Conservation (phyloP, 495 filamentous ascomycete genomes). For the Glutinoglossum americanum region DNA sequence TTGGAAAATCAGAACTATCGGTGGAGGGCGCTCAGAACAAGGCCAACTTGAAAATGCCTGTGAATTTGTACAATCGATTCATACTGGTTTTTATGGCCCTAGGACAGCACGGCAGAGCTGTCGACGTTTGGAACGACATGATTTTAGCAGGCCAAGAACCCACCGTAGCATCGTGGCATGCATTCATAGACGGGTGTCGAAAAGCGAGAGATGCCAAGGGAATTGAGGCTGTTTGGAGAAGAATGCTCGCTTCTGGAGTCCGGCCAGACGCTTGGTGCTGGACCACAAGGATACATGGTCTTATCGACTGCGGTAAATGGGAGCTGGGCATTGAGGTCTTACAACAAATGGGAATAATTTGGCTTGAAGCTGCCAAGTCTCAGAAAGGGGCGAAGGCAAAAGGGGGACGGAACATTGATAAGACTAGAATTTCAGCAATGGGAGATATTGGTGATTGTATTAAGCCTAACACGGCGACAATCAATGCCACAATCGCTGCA, state of each 20-base stretch:
- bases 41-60: neutral
- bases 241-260: slow-evolving; percentile 26
- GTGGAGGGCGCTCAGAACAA: neutral
- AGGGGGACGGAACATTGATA: slow-evolving; percentile 2
- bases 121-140: slow-evolving; percentile 39
- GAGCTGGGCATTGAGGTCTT: slow-evolving; percentile 31
- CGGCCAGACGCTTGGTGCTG: slow-evolving; percentile 34
- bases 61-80: slow-evolving; percentile 29
- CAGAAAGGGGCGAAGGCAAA: too few relatives aligned
- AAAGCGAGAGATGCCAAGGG: slow-evolving; percentile 23
- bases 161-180: slow-evolving; percentile 33
- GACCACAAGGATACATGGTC: slow-evolving; percentile 38
- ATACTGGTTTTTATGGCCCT: slow-evolving; percentile 29
- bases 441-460: slow-evolving; percentile 20
- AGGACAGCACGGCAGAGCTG: slow-evolving; percentile 22
- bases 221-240: slow-evolving; percentile 35
- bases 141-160: slow-evolving; percentile 26
- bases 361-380: slow-evolving; percentile 19
- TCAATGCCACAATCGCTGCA: slow-evolving; percentile 39
- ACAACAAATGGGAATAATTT: slow-evolving; percentile 34
- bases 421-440: slow-evolving; percentile 5
- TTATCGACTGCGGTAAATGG: slow-evolving; percentile 26
- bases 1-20: neutral
- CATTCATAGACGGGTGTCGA: slow-evolving; percentile 39
- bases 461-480: slow-evolving; percentile 32